Percentiles rank a stretch among this genome's conserved stretches.
Conservation (phyloP, 1,284 basidiomycete genomes). For the Mixia osmundae region DNA sequence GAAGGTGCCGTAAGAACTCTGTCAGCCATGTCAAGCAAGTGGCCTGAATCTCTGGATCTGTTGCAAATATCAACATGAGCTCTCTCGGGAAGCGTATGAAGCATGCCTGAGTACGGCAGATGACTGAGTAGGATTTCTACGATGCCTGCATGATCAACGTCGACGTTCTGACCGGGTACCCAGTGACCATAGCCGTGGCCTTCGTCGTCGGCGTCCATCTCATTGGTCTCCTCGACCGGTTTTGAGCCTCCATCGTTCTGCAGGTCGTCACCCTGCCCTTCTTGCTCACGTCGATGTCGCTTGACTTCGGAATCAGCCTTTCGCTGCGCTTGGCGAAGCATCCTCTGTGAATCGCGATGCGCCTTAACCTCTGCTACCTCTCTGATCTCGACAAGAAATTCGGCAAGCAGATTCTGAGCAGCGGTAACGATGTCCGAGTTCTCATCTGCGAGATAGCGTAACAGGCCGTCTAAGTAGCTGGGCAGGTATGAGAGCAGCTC, state of each 20-base stretch:
- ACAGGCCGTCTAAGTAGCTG: conserved; percentile 74
- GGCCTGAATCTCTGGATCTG: conserved; percentile 25
- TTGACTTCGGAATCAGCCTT: not conserved
- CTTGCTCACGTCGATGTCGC: not conserved
- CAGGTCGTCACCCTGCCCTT: not conserved
- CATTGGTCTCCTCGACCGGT: conserved; percentile 1
- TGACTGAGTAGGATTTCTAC: conserved; percentile 87
- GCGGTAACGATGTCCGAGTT: conserved; percentile 80
- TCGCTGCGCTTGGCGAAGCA: conserved; percentile 1
- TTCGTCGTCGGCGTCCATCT: conserved; percentile 17
- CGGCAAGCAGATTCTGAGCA: conserved; percentile 72
- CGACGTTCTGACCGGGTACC: conserved; percentile 79
- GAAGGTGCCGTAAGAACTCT: conserved; percentile 67
- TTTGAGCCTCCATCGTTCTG: not conserved
- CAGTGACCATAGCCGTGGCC: conserved; percentile 34
- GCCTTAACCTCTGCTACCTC: conserved; percentile 39
- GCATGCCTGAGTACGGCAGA: conserved; percentile 57
- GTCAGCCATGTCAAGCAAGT: conserved; percentile 60
- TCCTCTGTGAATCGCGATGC: conserved; percentile 25
- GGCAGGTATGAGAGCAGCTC: conserved; percentile 87
- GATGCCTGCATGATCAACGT: conserved; percentile 72
- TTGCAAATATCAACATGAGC: not conserved
- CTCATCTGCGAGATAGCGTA: conserved; percentile 87
- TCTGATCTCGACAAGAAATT: conserved; percentile 79
- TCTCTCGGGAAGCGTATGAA: not conserved